Conservation (phyloP, 257 asterid species). For the Thymus quinquecostatus region DNA sequence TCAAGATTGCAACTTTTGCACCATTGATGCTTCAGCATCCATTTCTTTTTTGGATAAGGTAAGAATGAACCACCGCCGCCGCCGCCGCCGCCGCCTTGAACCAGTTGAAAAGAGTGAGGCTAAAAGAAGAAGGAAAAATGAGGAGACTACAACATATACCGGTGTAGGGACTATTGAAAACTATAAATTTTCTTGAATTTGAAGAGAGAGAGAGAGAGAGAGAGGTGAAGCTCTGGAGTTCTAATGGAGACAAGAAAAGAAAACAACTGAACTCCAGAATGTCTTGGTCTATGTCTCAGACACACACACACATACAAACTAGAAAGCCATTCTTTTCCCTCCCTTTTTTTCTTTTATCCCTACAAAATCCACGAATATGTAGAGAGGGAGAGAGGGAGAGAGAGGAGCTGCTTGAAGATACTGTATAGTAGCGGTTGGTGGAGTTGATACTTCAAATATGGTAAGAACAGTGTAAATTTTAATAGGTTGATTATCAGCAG, state of each 20-base stretch:
- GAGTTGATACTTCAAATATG: not conserved
- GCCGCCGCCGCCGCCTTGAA: constrained; percentile 25
- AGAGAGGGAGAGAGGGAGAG: not conserved
- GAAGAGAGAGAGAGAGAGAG: constrained; percentile 16
- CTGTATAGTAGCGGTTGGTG: not conserved
- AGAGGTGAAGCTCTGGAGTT: constrained; percentile 27
- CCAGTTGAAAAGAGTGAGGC: constrained; percentile 22
- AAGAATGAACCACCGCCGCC: constrained; percentile 12
- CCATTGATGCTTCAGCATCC: constrained; percentile 37
- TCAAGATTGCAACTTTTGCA: constrained; percentile 32
- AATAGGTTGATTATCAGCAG: constrained; percentile 33
- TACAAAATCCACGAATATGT: not conserved
- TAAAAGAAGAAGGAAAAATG: not conserved
- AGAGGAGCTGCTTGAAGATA: not conserved
- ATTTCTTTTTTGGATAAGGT: constrained; percentile 27
- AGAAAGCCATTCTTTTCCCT: constrained; percentile 15
- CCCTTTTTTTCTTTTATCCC: not conserved
- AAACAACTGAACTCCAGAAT: constrained; percentile 41
- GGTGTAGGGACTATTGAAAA: too few relatives aligned
- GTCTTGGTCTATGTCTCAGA: constrained; percentile 23
- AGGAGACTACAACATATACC: too few relatives aligned
- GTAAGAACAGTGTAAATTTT: constrained; percentile 11
- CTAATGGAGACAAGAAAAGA: constrained; percentile 46
- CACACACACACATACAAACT: constrained; percentile 8
- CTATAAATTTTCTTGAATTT: not conserved